Base-by-base conservation (phyloP, 495 filamentous ascomycete genomes). In the Aeminium ludgeri region DNA sequence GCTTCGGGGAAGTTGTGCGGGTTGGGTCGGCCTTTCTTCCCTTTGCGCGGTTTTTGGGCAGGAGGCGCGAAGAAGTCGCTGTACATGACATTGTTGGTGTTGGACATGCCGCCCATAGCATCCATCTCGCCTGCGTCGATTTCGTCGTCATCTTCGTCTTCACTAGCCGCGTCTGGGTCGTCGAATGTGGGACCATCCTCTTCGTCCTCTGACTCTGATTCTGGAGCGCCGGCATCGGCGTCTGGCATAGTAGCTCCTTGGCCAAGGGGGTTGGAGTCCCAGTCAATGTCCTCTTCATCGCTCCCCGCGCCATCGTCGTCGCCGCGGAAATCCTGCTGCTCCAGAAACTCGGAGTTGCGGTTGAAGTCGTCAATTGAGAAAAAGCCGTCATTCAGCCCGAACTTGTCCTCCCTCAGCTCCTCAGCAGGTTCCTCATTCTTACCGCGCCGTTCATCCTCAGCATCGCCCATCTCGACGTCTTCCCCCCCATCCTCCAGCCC, bases 331-430 rank as follows among this genome's bases (percentile, higher is more conserved):
- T 96, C 89, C 56, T 81, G 77, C 49, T 79, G 74, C 56, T 96
- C 91, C 25, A 91, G 69, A 43, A 76, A 72, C 51, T 92, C 81
- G 3, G 83, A 79, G 53, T 91, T 80, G 51, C 77, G 83, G 67
- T 97, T 97, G 69, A 97, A 97, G 38, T 93, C 77, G 45, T 96
- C 86, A 46, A 97, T 92, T 1, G 84, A 94, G 62, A 97, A 97
- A 62, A 97, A 97, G 3, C 85, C 89, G 53, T 97, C 89, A 55
- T 97, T 97, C 16, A 84, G 59, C 11, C 77, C 78, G 46, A 78
- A 66, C 12, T 60, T 62, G 50, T 83, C 78, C 36, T 72, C 59
- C 10, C 66, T 53, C 40, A 40, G 59, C 27, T 53, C 50, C 49
- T 60, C 61, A 7, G 59, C 59, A 10, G 67, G 64, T 37, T 72